Percentiles rank a stretch among this genome's conserved stretches.
These are phyloP conservation scores for Cryptococcus sp. DNA, from an alignment of 1,284 basidiomycete genomes.

Conservation along the genomic window DNA sequence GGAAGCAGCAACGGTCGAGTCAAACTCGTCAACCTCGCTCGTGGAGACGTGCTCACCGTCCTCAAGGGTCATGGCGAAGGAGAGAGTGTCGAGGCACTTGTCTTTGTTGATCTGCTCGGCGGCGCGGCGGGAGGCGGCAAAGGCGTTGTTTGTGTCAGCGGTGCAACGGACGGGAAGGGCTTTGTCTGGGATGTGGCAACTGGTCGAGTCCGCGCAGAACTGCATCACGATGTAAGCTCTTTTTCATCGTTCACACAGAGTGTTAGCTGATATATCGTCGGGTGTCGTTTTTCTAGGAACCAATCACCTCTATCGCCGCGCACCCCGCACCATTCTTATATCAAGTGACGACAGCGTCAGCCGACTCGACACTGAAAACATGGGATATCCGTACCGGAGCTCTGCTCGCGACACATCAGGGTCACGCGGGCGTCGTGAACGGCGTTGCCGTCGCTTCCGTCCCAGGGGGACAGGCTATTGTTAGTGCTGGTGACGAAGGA, in stretches of 20 bases:
- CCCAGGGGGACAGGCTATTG: constrained; percentile 57
- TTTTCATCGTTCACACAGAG: background rate
- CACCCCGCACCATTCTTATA: constrained; percentile 68
- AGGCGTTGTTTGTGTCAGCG: constrained; percentile 74
- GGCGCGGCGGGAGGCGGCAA: constrained; percentile 58
- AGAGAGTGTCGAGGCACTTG: constrained; percentile 86
- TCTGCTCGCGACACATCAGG: constrained; percentile 75
- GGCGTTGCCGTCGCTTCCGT: constrained; percentile 65
- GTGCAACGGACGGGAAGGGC: constrained; percentile 89
- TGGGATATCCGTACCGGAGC: constrained; percentile 90
- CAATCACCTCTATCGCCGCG: constrained; percentile 75
- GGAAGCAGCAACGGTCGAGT: constrained; percentile 82
- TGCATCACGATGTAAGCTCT: constrained; percentile 71
- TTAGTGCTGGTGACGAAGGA: constrained; percentile 84
- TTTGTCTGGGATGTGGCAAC: constrained; percentile 92
- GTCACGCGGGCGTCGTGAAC: constrained; percentile 79
- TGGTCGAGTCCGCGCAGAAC: constrained; percentile 73
- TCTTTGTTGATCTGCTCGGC: constrained; percentile 77
- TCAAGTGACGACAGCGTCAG: constrained; percentile 76
- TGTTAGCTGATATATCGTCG: background rate
- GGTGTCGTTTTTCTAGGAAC: constrained; percentile 62
- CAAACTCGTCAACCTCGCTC: constrained; percentile 79
- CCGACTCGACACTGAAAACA: constrained; percentile 80
- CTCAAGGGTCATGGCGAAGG: constrained; percentile 83
- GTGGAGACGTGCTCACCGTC: constrained; percentile 77